phyloP scores from a whole-genome alignment of 768 basidiomycete genomes.

The Pholiota conissans region DNA sequence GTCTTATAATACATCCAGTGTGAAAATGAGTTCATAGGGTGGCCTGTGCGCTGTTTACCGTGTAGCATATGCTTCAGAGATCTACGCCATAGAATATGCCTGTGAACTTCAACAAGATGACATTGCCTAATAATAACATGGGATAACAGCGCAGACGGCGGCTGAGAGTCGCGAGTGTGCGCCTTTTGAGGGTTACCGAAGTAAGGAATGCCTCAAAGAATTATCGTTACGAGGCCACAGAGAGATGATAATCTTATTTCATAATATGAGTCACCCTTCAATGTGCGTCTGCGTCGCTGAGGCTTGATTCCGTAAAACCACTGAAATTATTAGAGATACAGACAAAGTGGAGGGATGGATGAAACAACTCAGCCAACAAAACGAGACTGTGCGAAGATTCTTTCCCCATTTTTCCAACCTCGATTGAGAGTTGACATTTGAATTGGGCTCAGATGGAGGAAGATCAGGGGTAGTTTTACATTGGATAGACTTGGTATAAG shows the following conservation, averaged over 20 bases:
- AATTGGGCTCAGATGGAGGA: too few species aligned
- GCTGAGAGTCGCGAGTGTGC: too few species aligned
- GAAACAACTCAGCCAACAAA: neutral
- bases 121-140: neutral
- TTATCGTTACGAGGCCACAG: too few species aligned
- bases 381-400: too few species aligned
- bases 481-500: constrained; percentile 1
- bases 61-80: neutral
- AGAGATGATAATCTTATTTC: too few species aligned
- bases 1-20: neutral
- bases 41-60: neutral
- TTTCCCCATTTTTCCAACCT: too few species aligned
- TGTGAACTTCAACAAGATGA: neutral
- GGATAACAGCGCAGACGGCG: neutral
- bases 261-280: too few species aligned
- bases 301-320: too few species aligned
- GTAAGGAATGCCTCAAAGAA: too few species aligned
- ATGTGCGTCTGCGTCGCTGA: too few species aligned
- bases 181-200: too few species aligned
- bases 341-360: neutral
- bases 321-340: neutral
- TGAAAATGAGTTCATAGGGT: neutral
- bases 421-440: too few species aligned
- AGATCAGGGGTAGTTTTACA: constrained; percentile 1
- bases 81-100: neutral